Conservation (phyloP, 73 alveolate species). For the Tetrahymena elliotti region DNA sequence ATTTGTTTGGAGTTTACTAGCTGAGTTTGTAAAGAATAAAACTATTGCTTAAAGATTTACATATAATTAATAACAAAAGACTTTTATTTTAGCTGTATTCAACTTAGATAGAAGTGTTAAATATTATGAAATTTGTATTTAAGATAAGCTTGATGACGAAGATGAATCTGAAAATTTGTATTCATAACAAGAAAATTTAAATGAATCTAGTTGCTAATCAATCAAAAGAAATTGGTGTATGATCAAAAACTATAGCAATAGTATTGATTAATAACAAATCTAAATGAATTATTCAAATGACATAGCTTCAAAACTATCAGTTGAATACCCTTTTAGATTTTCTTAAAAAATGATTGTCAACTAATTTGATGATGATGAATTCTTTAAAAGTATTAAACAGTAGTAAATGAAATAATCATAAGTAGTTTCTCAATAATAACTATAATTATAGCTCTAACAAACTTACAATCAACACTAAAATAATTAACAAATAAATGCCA, state of each 20-base stretch:
- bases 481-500: neutral
- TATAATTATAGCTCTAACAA: neutral
- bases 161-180: neutral
- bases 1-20: neutral
- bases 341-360: neutral
- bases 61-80: neutral
- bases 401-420: neutral
- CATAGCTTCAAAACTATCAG: neutral
- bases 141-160: neutral
- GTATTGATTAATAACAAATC: neutral
- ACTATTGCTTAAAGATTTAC: neutral
- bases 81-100: neutral
- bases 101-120: neutral
- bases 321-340: neutral
- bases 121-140: neutral
- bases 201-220: neutral
- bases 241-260: neutral
- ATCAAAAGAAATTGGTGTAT: neutral
- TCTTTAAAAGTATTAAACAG: neutral
- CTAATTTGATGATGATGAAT: neutral
- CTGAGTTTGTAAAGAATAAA: neutral
- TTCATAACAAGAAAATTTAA: neutral
- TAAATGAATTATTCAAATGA: neutral
- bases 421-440: neutral
- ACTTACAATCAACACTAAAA: neutral